Percentiles rank a stretch among this genome's conserved stretches.
Evolutionary conservation across 2,329 filamentous ascomycete species (phyloP).

Genomic region (Furcasterigmium furcatum): DNA sequence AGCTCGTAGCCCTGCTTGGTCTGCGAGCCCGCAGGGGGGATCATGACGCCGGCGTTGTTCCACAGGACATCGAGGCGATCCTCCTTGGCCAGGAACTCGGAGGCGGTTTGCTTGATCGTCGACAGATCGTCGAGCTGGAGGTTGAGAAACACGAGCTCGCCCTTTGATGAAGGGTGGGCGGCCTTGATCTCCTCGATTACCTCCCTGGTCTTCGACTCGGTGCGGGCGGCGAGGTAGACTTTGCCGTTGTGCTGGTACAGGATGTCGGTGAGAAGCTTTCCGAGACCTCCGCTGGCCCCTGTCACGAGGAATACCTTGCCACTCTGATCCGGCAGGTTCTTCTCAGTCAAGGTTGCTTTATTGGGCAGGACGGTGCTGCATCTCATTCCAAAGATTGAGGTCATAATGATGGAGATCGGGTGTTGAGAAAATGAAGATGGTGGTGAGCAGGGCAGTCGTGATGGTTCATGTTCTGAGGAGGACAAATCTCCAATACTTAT

Average conservation of each 20-base stretch:
- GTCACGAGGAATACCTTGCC: slow-evolving; percentile 36
- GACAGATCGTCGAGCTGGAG: slow-evolving; percentile 27
- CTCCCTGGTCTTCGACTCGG: background rate
- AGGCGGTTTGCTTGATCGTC: slow-evolving; percentile 17
- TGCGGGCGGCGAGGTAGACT: slow-evolving; percentile 44
- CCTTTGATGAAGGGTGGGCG: slow-evolving; percentile 20
- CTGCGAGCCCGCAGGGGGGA: slow-evolving; percentile 26
- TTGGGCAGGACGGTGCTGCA: background rate
- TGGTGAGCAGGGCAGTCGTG: too few relatives aligned
- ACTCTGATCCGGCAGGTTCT: slow-evolving; percentile 1
- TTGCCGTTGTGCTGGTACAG: slow-evolving; percentile 44
- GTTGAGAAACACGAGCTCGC: slow-evolving; percentile 29
- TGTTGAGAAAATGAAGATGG: too few relatives aligned
- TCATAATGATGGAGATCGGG: too few relatives aligned
- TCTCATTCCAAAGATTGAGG: too few relatives aligned
- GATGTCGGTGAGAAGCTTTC: slow-evolving; percentile 41
- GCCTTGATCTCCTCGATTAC: slow-evolving; percentile 5
- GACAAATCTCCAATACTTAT: too few relatives aligned
- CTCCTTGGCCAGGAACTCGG: slow-evolving; percentile 17
- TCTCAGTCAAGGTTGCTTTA: slow-evolving; percentile 2
- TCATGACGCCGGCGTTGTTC: slow-evolving; percentile 37
- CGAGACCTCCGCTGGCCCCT: slow-evolving; percentile 23
- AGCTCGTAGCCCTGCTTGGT: slow-evolving; percentile 27
- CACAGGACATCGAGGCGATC: slow-evolving; percentile 29
- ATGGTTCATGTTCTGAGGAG: too few relatives aligned